Percentiles rank a stretch among this genome's conserved stretches.
These are phyloP conservation scores for Pseudocercospora macadamiae DNA, from an alignment of 2,329 filamentous ascomycete genomes.

Conservation along the genomic window DNA sequence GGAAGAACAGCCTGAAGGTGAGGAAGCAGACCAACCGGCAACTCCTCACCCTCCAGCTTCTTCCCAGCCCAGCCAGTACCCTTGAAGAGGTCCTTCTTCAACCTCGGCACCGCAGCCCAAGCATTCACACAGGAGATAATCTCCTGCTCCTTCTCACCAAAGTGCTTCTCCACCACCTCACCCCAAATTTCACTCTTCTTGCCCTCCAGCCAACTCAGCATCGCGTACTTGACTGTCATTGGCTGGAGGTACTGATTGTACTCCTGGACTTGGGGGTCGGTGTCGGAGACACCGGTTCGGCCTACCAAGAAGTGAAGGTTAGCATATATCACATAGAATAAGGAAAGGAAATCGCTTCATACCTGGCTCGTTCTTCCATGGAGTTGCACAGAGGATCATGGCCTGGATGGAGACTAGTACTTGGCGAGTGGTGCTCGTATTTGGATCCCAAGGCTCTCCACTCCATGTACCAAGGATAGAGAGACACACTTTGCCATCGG, in stretches of 20 bases:
- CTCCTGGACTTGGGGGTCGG: background rate
- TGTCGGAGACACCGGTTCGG: no score
- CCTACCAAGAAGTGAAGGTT: no score
- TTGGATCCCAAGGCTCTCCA: conserved; percentile 49
- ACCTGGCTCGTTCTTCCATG: conserved; percentile 42
- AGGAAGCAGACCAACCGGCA: background rate
- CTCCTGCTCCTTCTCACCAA: conserved; percentile 9
- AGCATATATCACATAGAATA: no score
- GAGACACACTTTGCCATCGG: conserved; percentile 62
- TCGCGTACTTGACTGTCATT: background rate
- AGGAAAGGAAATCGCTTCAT: no score
- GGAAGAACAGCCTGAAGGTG: background rate
- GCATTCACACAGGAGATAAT: conserved; percentile 12
- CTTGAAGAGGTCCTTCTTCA: background rate
- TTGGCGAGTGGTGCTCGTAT: conserved; percentile 59
- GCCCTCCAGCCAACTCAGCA: background rate
- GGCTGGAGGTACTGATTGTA: background rate
- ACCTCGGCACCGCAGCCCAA: conserved; percentile 9
- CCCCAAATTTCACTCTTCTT: conserved; percentile 12
- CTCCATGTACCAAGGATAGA: conserved; percentile 62
- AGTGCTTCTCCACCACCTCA: conserved; percentile 22
- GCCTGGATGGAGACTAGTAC: conserved; percentile 57
- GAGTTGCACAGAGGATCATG: conserved; percentile 60
- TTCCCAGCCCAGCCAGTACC: background rate
- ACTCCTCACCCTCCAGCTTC: background rate